Base-by-base conservation (phyloP, 2,329 filamentous ascomycete genomes). In the Teratosphaeria nubilosa region DNA sequence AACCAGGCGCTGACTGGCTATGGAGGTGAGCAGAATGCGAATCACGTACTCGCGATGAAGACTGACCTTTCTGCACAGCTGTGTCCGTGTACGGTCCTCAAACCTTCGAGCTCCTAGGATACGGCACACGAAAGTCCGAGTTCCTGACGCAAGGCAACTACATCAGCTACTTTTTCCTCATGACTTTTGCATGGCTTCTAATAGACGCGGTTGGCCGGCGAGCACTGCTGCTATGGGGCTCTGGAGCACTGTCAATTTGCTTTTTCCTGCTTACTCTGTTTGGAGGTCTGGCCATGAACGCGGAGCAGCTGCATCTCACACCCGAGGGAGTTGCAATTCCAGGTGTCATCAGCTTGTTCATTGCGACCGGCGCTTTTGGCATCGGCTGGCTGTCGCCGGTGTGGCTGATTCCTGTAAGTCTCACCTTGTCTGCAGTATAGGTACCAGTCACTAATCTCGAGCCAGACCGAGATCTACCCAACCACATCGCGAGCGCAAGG, bases 11-110 rank as follows among this genome's bases (percentile, higher is more conserved):
- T 82, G 55, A 82, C 80, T 0, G 79, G 80, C 9, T 71, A 71
- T 56, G 69, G 69, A 51, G 60, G 63, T 64, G 52, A 54, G 60
- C 10, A 34, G 16, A 7, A 7, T 13, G 30, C 16, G 3, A 25
- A 50, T 48, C 2, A 22, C 16, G 3, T 10, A 22, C 4, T 10
- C 3, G 6, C 5, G 41, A 32, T 13, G 53, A 4, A n/a, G 50
- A 58, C 48, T 16, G 34, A 13, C 11, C 20, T 41, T 14, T 27
- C n/a, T 56, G 52, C 57, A 14, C 60, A 78, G 83, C 82, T 0
- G 80, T 86, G 2, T 82, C 78, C 20, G 82, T 85, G 2, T 85
- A 85, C 59, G 83, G 82, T 0, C 82, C 82, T 2, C 83, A 85
- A 62, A 85, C 85, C 56, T 85, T 85, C 67, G 77, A 82, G 62